A percentile compares a stretch with the other conserved stretches of the same genome.
Conservation (phyloP, 129 eudicot species). For the Flaveria bidentis region DNA sequence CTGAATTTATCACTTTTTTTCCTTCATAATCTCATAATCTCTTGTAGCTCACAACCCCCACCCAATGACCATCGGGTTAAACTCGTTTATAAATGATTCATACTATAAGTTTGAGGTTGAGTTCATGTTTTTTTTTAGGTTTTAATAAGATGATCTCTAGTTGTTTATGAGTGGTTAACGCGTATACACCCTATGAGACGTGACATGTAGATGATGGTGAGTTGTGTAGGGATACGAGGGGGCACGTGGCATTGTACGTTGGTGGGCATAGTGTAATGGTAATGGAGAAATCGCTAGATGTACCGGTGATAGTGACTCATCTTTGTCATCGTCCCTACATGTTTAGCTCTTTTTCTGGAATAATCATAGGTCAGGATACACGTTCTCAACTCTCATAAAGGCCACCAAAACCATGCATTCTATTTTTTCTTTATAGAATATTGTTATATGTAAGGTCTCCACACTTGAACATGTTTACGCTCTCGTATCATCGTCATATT, state of each 20-base stretch:
- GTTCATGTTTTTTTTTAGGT: too few relatives aligned
- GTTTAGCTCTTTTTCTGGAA: conserved; percentile 7
- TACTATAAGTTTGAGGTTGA: too few relatives aligned
- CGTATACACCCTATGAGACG: neutral
- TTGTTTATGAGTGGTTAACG: too few relatives aligned
- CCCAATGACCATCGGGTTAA: too few relatives aligned
- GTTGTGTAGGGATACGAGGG: neutral
- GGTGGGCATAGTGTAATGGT: neutral
- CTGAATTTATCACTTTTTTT: too few relatives aligned
- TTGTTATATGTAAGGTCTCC: too few relatives aligned
- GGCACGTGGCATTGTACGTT: neutral
- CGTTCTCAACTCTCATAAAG: neutral
- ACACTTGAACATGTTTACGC: too few relatives aligned
- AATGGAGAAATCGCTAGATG: conserved; percentile 7
- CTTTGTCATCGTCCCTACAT: conserved; percentile 4
- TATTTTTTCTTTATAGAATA: neutral
- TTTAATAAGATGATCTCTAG: too few relatives aligned
- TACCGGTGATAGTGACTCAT: conserved; percentile 12
- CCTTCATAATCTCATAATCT: too few relatives aligned
- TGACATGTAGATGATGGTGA: neutral
- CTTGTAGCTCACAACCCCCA: too few relatives aligned
- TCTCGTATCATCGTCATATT: too few relatives aligned
- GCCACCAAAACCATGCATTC: neutral
- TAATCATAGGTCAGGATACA: neutral
- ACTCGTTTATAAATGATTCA: too few relatives aligned